Evolutionary conservation across 75 land plant species (phyloP).

Genomic region (Ceratopteris richardii): DNA sequence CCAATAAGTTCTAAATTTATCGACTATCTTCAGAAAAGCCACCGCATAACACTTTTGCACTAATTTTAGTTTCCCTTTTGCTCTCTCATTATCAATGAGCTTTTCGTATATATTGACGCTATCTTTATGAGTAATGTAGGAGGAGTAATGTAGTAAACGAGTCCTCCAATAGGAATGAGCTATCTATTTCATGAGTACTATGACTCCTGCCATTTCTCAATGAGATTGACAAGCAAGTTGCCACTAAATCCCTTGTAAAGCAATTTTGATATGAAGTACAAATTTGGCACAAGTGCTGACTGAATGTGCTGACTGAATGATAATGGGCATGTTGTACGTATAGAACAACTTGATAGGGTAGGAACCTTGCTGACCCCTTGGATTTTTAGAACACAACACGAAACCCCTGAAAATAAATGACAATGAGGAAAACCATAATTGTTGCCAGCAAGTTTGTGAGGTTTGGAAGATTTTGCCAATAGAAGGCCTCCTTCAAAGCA

Average conservation of each 20-base stretch:
- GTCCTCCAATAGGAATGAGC: constrained; percentile 58
- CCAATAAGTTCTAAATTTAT: no score
- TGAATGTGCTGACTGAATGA: constrained; percentile 70
- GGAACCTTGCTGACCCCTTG: constrained; percentile 70
- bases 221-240: constrained; percentile 53
- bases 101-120: no score
- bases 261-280: constrained; percentile 66
- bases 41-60: no score
- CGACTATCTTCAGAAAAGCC: no score
- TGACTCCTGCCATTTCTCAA: constrained; percentile 67
- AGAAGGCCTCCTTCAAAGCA: constrained; percentile 58
- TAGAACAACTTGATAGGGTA: constrained; percentile 71
- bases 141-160: constrained; percentile 73
- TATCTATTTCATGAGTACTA: constrained; percentile 56
- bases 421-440: constrained; percentile 56
- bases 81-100: no score
- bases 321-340: constrained; percentile 74
- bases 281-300: constrained; percentile 63
- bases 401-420: constrained; percentile 71
- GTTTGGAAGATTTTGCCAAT: constrained; percentile 61
- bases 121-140: no score
- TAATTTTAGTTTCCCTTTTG: no score
- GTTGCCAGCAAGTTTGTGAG: constrained; percentile 62
- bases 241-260: constrained; percentile 54
- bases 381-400: constrained; percentile 72